Evolutionary conservation across 306 rosid genomes (phyloP).

Genomic region (Glycyrrhiza uralensis): DNA sequence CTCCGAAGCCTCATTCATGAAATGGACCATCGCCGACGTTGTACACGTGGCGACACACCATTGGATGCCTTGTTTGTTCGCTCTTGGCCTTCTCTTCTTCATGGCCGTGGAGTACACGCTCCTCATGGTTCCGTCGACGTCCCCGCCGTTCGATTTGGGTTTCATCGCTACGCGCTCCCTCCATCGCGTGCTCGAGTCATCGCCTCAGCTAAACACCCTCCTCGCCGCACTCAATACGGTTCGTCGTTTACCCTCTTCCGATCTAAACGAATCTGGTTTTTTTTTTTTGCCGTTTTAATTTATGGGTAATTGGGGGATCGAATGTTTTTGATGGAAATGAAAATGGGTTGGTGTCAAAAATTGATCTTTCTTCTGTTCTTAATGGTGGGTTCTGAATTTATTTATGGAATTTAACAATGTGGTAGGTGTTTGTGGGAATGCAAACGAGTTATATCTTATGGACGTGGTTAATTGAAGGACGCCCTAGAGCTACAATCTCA

Average conservation of each 20-base stretch:
- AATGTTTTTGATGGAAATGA: background rate
- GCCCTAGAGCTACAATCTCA: slow-evolving; percentile 78
- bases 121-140: slow-evolving; percentile 73
- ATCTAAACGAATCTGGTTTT: slow-evolving; percentile 11
- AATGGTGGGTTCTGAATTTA: background rate
- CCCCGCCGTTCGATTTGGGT: slow-evolving; percentile 87
- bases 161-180: slow-evolving; percentile 64
- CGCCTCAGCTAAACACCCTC: slow-evolving; percentile 67
- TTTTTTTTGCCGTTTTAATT: background rate
- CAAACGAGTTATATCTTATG: slow-evolving; percentile 80
- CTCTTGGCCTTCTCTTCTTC: slow-evolving; percentile 63
- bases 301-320: background rate
- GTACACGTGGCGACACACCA: slow-evolving; percentile 64
- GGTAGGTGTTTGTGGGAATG: slow-evolving; percentile 83
- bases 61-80: slow-evolving; percentile 79
- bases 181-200: slow-evolving; percentile 55
- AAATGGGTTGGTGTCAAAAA: slow-evolving; percentile 26
- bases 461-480: slow-evolving; percentile 90
- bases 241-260: background rate
- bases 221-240: slow-evolving; percentile 81
- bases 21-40: slow-evolving; percentile 63
- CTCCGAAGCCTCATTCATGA: slow-evolving; percentile 46
- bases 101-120: slow-evolving; percentile 97
- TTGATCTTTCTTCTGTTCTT: background rate
- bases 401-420: background rate